Evolutionary conservation across 1,284 basidiomycete species (phyloP), one percentile per base, ranked within the genome.

Genomic region (Pseudomicrostroma phylloplanum): DNA sequence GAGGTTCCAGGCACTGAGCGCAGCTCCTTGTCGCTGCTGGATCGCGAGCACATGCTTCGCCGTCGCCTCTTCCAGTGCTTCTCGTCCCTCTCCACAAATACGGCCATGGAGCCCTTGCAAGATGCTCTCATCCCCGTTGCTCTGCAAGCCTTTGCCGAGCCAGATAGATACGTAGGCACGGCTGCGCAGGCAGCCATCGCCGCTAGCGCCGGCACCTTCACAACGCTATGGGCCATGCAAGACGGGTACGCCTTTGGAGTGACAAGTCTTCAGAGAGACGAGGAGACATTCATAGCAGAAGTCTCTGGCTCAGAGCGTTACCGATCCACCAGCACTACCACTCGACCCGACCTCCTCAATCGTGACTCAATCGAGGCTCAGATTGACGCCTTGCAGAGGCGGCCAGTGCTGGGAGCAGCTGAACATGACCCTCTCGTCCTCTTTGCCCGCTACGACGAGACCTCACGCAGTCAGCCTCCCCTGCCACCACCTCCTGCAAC

Each of bases 181-280:
- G 87, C 88, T 0, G 86, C 96, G 6, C 94, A 97, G 80, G 92
- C 93, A 0, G 90, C 92, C 0, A 96, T 96, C 65, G 89, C 89
- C 0, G 88, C 90, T 0, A 91, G 90, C 41, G 85, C 91, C 0
- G 92, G 92, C 4, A 84, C 86, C 1, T 94, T 96, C 78, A 87
- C 86, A 3, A 86, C 85, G 13, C 84, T 98, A 7, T 97, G 96
- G 94, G 86, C 89, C 63, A 85, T 86, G 60, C 83, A 85, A 0
- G 94, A 97, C 77, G 91, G 91, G 0, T 94, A 92, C 79, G 92
- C 89, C 0, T 94, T 91, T 80, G 96, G 94, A 2, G 86, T 97
- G 11, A 92, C 91, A 1, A 90, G 86, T 58, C 81, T 89, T 25
- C 71, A 82, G 30, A 65, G 67, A 4, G 82, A 81, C 1, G 76